Evolutionary conservation across 148 eudicot genomes (phyloP), one percentile per base, ranked within the genome.

Genomic region (Vaccinium macrocarpon): DNA sequence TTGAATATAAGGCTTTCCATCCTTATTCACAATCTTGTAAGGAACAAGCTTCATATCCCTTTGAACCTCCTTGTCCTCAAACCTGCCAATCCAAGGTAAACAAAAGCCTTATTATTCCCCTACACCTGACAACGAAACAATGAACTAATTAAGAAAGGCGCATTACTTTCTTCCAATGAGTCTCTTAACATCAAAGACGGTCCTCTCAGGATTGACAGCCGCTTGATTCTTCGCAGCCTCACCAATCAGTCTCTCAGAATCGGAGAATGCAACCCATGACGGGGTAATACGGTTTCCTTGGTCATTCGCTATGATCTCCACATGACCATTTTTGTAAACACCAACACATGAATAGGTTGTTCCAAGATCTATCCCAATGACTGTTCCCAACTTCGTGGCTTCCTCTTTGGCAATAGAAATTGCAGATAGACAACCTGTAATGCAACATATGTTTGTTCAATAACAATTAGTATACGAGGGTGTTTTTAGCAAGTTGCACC

Each of bases 251-350:
- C 87, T 81, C 73, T 88, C 87, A 10, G 52, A 14, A 46, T 86
- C 88, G 10, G 84, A 78, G 83, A 88, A 88, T 11, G 82, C 90
- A 75, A 88, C 90, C 88, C 88, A 88, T 19, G 90, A 88, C 50
- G 90, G 90, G 66, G 90, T 88, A 46, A 86, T 88, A 59, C 90
- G 87, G 79, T 88, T 88, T 81, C 90, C 90, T 82, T 88, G 90
- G 82, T 88, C 90, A 76, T 88, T 88, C 8, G 88, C 90, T 86
- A 88, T 88, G 53, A 88, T 88, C 82, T 88, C 90, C 32, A 88
- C 90, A 74, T 84, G 88, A 53, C 88, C 88, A 55, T 88, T 86
- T 71, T 84, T 86, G 79, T 86, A 88, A 78, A 88, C 90, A 79
- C 90, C 90, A 12, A 88, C 90, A 84, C 90, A 88, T 15, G 90